Evolutionary conservation across 306 rosid species (phyloP).

Genomic region (Cotoneaster glaucophyllus): DNA sequence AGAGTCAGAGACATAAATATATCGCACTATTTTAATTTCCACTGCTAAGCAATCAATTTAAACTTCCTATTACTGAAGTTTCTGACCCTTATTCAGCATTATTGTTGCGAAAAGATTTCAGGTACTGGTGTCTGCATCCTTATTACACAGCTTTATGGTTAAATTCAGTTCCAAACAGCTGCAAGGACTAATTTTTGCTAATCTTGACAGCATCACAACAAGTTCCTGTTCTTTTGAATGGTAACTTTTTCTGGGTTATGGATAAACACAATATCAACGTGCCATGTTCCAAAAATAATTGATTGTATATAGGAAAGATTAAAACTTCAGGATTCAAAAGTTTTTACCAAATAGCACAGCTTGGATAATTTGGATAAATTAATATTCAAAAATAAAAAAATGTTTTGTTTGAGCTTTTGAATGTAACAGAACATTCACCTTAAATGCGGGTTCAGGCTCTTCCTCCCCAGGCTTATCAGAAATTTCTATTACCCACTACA

Average conservation of each 20-base stretch:
- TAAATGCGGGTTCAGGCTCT: constrained; percentile 91
- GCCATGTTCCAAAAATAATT: neutral
- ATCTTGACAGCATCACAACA: neutral
- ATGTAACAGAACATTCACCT: constrained; percentile 48
- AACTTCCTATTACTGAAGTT: neutral
- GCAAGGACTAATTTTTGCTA: neutral
- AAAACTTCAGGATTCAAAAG: neutral
- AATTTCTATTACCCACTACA: constrained; percentile 94
- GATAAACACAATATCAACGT: no score
- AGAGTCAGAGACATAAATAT: neutral
- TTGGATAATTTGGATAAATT: neutral
- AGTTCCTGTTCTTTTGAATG: neutral
- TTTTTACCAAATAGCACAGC: neutral
- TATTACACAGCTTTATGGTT: neutral
- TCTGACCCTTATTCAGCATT: neutral
- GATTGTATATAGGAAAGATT: neutral
- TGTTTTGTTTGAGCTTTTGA: neutral
- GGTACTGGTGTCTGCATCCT: neutral
- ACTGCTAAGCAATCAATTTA: neutral
- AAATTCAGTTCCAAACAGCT: neutral
- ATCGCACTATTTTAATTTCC: neutral
- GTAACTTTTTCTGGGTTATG: neutral
- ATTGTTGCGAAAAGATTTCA: neutral
- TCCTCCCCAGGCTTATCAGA: constrained; percentile 90
- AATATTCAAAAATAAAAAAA: neutral